phyloP scores from a whole-genome alignment of 768 basidiomycete species.

The Nevesoporus exiguus region DNA sequence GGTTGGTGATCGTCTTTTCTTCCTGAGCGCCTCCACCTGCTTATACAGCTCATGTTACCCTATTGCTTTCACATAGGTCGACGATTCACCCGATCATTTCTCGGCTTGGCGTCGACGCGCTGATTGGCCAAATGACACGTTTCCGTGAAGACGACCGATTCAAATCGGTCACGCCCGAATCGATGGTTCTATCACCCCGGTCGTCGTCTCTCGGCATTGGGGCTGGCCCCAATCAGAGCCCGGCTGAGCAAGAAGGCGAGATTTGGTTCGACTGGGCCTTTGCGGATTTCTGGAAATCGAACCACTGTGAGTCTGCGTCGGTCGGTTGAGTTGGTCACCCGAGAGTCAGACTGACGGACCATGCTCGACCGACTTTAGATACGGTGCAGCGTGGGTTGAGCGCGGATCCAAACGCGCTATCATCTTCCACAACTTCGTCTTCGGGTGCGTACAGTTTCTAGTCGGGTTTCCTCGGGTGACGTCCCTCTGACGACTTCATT shows the following conservation, averaged over 20 bases:
- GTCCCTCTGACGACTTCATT: not conserved
- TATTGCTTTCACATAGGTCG: slow-evolving; percentile 41
- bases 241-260: slow-evolving; percentile 64
- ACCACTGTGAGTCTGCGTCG: slow-evolving; percentile 67
- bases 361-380: slow-evolving; percentile 39
- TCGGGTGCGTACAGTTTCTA: slow-evolving; percentile 50
- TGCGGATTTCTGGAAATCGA: slow-evolving; percentile 98
- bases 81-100: slow-evolving; percentile 89
- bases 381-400: slow-evolving; percentile 72
- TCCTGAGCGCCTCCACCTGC: not conserved
- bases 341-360: not conserved
- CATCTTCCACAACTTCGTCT: slow-evolving; percentile 47
- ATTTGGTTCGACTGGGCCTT: slow-evolving; percentile 99
- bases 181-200: slow-evolving; percentile 62
- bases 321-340: not conserved
- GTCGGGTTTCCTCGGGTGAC: not conserved
- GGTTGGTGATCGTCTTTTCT: slow-evolving; percentile 44
- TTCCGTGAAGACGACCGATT: slow-evolving; percentile 92
- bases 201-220: slow-evolving; percentile 2
- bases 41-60: not conserved
- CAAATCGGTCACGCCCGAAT: slow-evolving; percentile 84
- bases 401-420: slow-evolving; percentile 62
- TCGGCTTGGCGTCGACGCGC: slow-evolving; percentile 85
- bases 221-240: slow-evolving; percentile 1
- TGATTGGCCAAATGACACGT: slow-evolving; percentile 81